Percentiles rank a stretch among this genome's conserved stretches.
Conservation (phyloP, 352 stramenopile species). For the Stramenopiles sp. region DNA sequence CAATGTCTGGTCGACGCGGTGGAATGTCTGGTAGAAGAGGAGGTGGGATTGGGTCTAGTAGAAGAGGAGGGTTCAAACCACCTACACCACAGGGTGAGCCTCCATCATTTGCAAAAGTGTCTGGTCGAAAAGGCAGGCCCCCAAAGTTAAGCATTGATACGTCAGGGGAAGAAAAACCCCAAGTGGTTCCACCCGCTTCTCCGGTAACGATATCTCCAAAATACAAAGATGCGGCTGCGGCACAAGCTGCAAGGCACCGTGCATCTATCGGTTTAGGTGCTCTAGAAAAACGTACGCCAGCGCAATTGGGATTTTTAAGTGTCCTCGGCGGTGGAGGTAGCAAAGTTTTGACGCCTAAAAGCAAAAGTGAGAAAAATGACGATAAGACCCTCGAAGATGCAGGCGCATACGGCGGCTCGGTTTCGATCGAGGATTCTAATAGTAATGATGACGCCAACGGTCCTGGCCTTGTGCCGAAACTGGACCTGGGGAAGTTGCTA, state of each 20-base stretch:
- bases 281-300: neutral
- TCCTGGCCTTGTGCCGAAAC: neutral
- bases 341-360: neutral
- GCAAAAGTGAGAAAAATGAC: neutral
- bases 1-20: neutral
- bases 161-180: neutral
- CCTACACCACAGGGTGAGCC: neutral
- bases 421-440: neutral
- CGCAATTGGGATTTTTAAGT: neutral
- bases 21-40: neutral
- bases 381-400: neutral
- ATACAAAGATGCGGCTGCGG: neutral
- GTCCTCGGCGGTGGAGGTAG: neutral
- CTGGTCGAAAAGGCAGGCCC: neutral
- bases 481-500: neutral
- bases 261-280: neutral
- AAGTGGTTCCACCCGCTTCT: neutral
- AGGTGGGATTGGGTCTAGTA: neutral
- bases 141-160: neutral
- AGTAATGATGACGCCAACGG: neutral
- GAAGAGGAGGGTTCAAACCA: neutral
- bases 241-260: neutral
- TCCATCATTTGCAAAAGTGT: neutral
- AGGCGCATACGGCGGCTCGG: neutral
- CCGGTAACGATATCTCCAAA: neutral